Evolutionary conservation across 768 basidiomycete species (phyloP), one percentile per base, ranked within the genome.

Genomic region (Chlorophyllum brunneum): DNA sequence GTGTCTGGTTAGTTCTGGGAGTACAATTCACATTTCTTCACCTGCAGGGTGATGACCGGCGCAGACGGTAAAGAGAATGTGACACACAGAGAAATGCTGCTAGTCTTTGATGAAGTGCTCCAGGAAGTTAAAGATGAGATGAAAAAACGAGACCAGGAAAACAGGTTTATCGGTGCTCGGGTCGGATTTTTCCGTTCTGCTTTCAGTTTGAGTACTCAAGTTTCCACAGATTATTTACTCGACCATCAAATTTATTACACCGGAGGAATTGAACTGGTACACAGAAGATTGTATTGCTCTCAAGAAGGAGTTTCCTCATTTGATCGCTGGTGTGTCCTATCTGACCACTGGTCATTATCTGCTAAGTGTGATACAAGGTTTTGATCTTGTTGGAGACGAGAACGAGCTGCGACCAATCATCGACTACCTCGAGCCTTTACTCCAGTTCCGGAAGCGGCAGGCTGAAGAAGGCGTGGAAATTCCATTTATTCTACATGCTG

Each of bases 361-460:
- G 13, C n/a, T 26, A n/a, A 42, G 5, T 7, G 15, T n/a, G 8
- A 24, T 18, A 15, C 41, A 24, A 86, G 87, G 85, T 2, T 91
- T 90, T 58, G 88, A 91, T 67, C 74, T 91, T n/a, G 88, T 90
- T 16, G 88, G 88, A 5, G 74, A 83, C 44, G 88, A 91, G 61
- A 82, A 89, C 61, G 67, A 66, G 6, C 58, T 79, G 24, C 73
- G 70, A 34, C 85, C 86, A 11, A 70, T 88, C 31, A 78, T 74
- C 20, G 67, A 86, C 60, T 91, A 89, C 61, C 62, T 81, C 27
- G 75, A 79, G 23, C 76, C 77, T 5, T 70, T 92, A 4, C 63
- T 85, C 5, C 70, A 67, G 43, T 91, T 89, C 69, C 69, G 74
- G 34, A 67, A 76, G 43, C 77, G 79, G 23, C 77, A 80, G 59